Conservation (phyloP, 192 early-diverging fungal species). For the Chytriomyces sp. region DNA sequence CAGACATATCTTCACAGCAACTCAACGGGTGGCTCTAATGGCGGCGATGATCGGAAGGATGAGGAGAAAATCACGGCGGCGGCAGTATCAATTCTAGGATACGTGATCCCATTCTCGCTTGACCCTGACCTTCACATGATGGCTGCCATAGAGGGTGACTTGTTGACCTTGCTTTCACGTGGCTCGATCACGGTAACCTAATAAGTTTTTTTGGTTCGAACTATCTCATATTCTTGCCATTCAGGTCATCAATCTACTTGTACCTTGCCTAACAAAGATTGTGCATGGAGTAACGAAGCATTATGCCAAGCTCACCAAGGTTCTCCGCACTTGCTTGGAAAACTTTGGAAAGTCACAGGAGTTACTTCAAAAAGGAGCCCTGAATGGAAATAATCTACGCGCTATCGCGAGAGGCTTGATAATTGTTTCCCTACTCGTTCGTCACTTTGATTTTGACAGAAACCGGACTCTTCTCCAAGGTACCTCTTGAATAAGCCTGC, state of each 20-base stretch:
- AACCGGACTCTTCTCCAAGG: conserved; percentile 12
- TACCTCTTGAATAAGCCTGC: background rate
- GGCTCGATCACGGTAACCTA: conserved; percentile 48
- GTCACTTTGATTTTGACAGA: conserved; percentile 80
- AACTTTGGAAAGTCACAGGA: conserved; percentile 24
- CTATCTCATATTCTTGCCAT: background rate
- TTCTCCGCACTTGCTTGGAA: conserved; percentile 30
- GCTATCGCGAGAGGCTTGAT: conserved; percentile 65
- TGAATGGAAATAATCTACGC: conserved; percentile 20
- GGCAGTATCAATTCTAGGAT: conserved; percentile 49
- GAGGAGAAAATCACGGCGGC: conserved; percentile 25
- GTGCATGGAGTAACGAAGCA: conserved; percentile 51
- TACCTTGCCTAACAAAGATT: conserved; percentile 75
- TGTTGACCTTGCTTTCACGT: conserved; percentile 59
- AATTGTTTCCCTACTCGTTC: conserved; percentile 70
- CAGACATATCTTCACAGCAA: conserved; percentile 24
- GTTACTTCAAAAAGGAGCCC: conserved; percentile 2
- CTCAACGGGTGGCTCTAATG: background rate
- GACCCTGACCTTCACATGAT: conserved; percentile 61
- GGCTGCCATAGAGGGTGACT: conserved; percentile 58
- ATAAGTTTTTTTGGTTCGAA: background rate
- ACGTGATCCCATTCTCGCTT: conserved; percentile 51
- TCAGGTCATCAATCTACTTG: conserved; percentile 63
- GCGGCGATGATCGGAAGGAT: conserved; percentile 7
- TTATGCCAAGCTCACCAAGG: conserved; percentile 37